These are phyloP conservation scores for Chrysoporthe cubensis DNA, from an alignment of 2,329 filamentous ascomycete genomes.

Conservation along the genomic window DNA sequence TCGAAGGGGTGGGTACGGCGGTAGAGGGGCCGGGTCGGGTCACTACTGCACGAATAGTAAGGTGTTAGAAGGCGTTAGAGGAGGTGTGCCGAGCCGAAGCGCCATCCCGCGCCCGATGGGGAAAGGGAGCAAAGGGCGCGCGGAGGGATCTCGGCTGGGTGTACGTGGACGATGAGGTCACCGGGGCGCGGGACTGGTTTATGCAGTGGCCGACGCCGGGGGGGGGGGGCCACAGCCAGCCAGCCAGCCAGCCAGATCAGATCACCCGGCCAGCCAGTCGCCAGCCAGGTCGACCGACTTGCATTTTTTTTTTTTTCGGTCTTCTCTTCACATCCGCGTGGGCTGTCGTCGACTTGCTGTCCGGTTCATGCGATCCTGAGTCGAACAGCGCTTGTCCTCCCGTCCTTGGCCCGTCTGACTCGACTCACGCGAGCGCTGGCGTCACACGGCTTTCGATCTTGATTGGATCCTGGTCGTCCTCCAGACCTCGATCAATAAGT, in stretches of 20 bases:
- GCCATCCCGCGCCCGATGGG: neutral
- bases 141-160: neutral
- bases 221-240: too few species aligned
- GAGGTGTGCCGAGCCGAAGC: neutral
- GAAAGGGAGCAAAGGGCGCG: neutral
- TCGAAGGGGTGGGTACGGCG: neutral
- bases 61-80: neutral
- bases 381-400: neutral
- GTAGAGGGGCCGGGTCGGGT: neutral
- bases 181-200: neutral
- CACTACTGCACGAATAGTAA: neutral
- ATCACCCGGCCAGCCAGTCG: too few species aligned
- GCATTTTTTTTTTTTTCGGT: too few species aligned
- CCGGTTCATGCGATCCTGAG: neutral
- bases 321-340: too few species aligned
- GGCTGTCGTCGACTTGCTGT: too few species aligned
- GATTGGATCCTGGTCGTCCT: neutral
- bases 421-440: neutral
- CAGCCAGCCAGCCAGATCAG: too few species aligned
- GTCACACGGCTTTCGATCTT: neutral
- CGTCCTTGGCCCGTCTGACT: neutral
- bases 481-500: neutral
- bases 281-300: too few species aligned
- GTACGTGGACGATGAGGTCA: slow-evolving; percentile 7
- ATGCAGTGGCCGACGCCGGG: too few species aligned